These are phyloP conservation scores for Fusarium xylarioides DNA, from an alignment of 2,329 filamentous ascomycete genomes.

Conservation along the genomic window DNA sequence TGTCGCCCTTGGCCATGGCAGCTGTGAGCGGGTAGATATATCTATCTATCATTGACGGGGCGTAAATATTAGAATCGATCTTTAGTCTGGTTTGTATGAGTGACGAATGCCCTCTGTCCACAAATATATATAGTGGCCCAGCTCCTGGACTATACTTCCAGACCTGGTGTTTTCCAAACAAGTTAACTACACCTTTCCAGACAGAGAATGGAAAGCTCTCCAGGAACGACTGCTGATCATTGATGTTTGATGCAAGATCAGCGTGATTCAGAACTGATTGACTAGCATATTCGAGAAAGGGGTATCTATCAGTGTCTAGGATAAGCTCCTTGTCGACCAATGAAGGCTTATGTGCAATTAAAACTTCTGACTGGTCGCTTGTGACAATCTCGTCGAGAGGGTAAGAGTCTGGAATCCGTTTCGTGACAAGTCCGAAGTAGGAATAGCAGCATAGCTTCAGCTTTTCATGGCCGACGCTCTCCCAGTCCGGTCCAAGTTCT, in stretches of 20 bases:
- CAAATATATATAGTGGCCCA: no score
- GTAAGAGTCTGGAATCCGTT: no score
- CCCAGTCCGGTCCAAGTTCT: background rate
- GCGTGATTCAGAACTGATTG: constrained; percentile 20
- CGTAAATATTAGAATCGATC: rapidly evolving
- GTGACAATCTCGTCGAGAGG: no score
- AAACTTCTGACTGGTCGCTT: no score
- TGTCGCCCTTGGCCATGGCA: constrained; percentile 11
- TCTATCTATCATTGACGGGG: background rate
- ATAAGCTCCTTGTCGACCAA: no score
- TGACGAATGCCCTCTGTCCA: background rate
- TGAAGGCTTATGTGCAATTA: no score
- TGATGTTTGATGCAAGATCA: background rate
- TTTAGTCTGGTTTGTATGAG: background rate
- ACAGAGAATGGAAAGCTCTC: rapidly evolving
- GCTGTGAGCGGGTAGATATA: constrained; percentile 19
- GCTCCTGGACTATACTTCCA: no score
- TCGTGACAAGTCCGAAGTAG: no score
- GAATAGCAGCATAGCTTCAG: background rate
- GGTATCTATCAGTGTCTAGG: no score
- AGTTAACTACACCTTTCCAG: background rate
- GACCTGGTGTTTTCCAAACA: background rate
- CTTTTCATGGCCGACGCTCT: background rate
- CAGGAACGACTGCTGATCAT: background rate
- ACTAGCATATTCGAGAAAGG: rapidly evolving